Base-by-base conservation (phyloP, 495 filamentous ascomycete genomes). In the Penicillium silybi region DNA sequence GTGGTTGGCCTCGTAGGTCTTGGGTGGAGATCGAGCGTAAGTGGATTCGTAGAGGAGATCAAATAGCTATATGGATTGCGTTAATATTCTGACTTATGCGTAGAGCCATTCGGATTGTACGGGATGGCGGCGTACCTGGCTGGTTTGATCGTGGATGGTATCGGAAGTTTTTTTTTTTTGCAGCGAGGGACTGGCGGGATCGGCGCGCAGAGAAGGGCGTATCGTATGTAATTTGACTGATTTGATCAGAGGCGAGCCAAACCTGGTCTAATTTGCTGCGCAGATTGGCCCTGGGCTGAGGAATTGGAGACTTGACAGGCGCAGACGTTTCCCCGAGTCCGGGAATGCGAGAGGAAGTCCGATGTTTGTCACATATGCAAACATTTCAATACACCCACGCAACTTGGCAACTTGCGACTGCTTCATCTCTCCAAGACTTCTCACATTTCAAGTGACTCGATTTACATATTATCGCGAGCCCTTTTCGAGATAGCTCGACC, bases 361-460 rank as follows among this genome's bases (percentile, higher is more conserved):
- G 37, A 51, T 71, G 69, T 69, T 70, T 73, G 70, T 52, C 50
- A 38, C n/a, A 6, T 25, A 63, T 69, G 71, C 71, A 74, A 74
- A 74, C 71, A 66, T 2, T 18, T 44, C 40, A 16, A 41, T 38
- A 37, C 39, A 18, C n/a, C 41, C 45, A 53, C 48, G 46, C 53
- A 53, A 59, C 58, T 57, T 57, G 45, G 46, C 58, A 53, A 50
- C 54, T 58, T 59, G 48, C 40, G 38, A 17, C 27, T 29, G 11
- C 26, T 39, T 25, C n/a, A 18, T 18, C 20, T 48, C 15, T n/a
- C 7, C 37, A n/a, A 39, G 29, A 39, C 13, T 17, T 9, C 3
- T 18, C 37, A 9, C 17, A 39, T n/a, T 18, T 39, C 35, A 39
- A 39, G 27, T 10, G 29, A 1, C 9, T 13, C 1, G 4, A 15